Evolutionary conservation across 495 filamentous ascomycete genomes (phyloP), one percentile per base, ranked within the genome.

Genomic region (Neurospora sp.): DNA sequence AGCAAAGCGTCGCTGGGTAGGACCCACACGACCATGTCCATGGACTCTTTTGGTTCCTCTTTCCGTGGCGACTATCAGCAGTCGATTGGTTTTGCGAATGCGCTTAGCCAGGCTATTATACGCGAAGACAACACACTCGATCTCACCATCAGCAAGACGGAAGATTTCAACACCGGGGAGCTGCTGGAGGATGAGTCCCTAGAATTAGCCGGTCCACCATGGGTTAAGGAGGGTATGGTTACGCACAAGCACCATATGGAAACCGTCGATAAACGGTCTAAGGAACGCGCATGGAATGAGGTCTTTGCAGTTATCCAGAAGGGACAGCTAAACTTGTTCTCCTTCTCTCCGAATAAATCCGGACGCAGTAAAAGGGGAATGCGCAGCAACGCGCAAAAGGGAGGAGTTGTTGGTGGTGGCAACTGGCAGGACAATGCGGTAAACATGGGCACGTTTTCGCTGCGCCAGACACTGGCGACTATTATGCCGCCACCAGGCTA

Each of bases 291-390:
- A 72, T 99, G 96, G 96, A 90, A 87, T 71, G 94, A 98, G 75
- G 93, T 93, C 71, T 99, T 99, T 79, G 96, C 95, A n/a, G 96
- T 99, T 46, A 92, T 99, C 73, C 93, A 97, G 75, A 96, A 96
- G 77, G 96, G 96, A n/a, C 93, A 91, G 82, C 89, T 99, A 86
- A 93, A 93, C 41, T 86, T 99, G 4, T 99, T 99, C 82, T 95
- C 93, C 0, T 99, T 99, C 85, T 89, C 90, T 20, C 87, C 90
- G 3, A 87, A 85, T 73, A 94, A 94, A 76, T 92, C 92, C 0
- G 35, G 35, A 85, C 90, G 92, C 18, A 88, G 89, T 73, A 93
- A 93, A 79, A 83, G 86, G 48, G 91, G 91, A 76, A 27, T 72
- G 3, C 82, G 83, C 42, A 78, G 73, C 72, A 46, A 73, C 70